Percentiles rank a stretch among this genome's conserved stretches.
These are phyloP conservation scores for Berberis thunbergii DNA, from an alignment of 164 flowering plant species.

Conservation along the genomic window DNA sequence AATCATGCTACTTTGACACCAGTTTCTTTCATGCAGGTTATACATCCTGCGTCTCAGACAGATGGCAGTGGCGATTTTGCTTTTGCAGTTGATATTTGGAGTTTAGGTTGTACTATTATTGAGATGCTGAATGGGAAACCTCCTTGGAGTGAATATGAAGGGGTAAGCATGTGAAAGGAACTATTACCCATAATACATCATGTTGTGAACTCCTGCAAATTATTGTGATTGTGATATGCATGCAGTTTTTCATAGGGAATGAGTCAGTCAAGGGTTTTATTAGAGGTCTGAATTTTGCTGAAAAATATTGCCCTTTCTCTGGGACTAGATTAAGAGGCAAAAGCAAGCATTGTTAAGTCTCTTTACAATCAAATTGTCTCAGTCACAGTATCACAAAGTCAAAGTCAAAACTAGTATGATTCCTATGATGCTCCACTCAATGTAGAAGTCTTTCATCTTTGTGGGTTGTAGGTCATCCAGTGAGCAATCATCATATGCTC, in stretches of 20 bases:
- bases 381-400: too few species aligned
- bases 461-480: too few species aligned
- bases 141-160: slow-evolving; percentile 89
- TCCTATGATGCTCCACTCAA: too few species aligned
- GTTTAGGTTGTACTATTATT: slow-evolving; percentile 91
- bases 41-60: slow-evolving; percentile 60
- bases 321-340: too few species aligned
- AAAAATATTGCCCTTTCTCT: too few species aligned
- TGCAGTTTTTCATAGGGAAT: neutral
- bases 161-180: slow-evolving; percentile 38
- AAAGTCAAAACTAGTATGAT: too few species aligned
- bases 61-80: slow-evolving; percentile 57
- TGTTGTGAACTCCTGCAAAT: neutral
- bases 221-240: neutral
- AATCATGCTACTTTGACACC: neutral
- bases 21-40: slow-evolving; percentile 32
- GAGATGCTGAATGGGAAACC: slow-evolving; percentile 92
- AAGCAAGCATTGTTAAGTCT: too few species aligned
- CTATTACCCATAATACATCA: neutral
- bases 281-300: too few species aligned
- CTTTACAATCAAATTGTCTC: too few species aligned
- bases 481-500: too few species aligned
- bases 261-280: too few species aligned
- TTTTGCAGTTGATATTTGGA: slow-evolving; percentile 89
- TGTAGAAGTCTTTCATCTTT: too few species aligned